Base-by-base conservation (phyloP, 306 rosid genomes). In the Casuarina equisetifolia region DNA sequence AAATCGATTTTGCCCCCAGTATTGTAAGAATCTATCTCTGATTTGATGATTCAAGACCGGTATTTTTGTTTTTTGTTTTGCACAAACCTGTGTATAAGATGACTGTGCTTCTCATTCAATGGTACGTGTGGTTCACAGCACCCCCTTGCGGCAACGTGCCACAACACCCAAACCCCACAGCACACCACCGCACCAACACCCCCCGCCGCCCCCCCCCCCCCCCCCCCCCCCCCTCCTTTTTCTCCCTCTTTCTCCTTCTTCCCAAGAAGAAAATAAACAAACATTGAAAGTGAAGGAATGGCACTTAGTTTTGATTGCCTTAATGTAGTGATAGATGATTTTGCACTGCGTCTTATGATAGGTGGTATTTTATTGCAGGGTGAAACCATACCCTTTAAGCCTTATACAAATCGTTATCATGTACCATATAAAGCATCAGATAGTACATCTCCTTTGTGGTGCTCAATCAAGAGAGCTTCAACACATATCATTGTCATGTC, bases 401-500 rank as follows among this genome's bases (percentile, higher is more conserved):
- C 97, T 32, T 93, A 54, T 55, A 67, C 72, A 54, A 84, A 79
- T 42, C 92, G 96, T 15, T 91, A 80, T 81, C 94, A 39, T 55
- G 88, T 89, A 45, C 92, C 97, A 42, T 87, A 87, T 71, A 75
- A 73, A 86, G 93, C 93, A 73, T 86, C 93, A 1, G 74, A 76
- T 12, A 90, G 97, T 80, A 83, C 96, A 35, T 74, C 86, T 61
- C 93, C 90, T 35, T 86, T 95, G 19, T 92, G 97, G 97, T 95
- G 90, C 81, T 94, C 97, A 77, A 85, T 92, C 86, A 89, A 89
- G 80, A 91, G 96, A 88, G 97, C 97, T 88, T 91, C 96, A 36
- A 88, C 97, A 52, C 70, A 95, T 84, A 87, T 95, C 85, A 87
- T 91, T 64, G 91, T 92, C 59, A 76, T 95, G 90, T 78, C 97